phyloP scores from a whole-genome alignment of 305 asterid genomes.

The Lippia alba region DNA sequence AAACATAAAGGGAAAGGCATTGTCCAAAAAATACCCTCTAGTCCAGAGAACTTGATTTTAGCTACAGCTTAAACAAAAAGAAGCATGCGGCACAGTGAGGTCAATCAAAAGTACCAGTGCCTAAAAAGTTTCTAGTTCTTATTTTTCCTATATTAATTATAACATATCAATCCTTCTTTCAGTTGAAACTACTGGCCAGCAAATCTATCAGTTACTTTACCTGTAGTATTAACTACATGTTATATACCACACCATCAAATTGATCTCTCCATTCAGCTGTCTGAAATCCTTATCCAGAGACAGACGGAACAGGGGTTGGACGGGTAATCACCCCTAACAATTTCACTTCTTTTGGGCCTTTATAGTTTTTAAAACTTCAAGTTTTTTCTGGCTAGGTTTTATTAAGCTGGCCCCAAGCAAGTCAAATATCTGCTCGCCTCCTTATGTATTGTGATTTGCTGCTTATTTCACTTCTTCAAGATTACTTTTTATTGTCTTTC shows the following conservation, averaged over 20 bases:
- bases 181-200: too few relatives aligned
- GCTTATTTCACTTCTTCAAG: neutral
- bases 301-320: neutral
- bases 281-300: neutral
- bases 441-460: neutral
- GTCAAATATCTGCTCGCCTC: constrained; percentile 2
- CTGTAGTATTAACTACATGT: constrained; percentile 9
- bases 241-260: neutral
- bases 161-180: too few relatives aligned
- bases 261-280: neutral
- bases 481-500: neutral
- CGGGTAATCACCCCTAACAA: neutral
- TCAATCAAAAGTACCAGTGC: neutral
- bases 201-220: too few relatives aligned
- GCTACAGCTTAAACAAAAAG: constrained; percentile 15
- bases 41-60: neutral
- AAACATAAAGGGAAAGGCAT: constrained; percentile 8
- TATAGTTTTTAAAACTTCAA: too few relatives aligned
- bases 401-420: neutral
- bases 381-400: too few relatives aligned
- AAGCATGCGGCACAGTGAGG: neutral
- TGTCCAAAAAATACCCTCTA: neutral
- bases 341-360: neutral
- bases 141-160: neutral
- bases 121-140: neutral